Conservation (phyloP, 1,284 basidiomycete species). For the Ceratobasidium sp. region DNA sequence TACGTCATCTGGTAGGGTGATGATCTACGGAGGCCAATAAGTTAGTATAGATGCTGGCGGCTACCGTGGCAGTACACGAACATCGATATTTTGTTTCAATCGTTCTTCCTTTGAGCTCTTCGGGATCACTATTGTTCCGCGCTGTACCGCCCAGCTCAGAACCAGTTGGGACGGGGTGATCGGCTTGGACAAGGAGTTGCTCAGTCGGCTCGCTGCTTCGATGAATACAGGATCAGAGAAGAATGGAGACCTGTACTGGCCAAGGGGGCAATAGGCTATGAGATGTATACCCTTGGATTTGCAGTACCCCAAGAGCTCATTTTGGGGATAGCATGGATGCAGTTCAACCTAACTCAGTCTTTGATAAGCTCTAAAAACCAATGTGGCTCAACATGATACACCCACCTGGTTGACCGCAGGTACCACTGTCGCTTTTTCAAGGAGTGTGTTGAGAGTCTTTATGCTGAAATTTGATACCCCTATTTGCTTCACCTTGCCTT, state of each 20-base stretch:
- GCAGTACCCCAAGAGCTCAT: slow-evolving; percentile 64
- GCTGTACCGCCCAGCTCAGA: slow-evolving; percentile 60
- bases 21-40: slow-evolving; percentile 49
- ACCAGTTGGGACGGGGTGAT: slow-evolving; percentile 61
- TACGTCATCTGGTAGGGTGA: slow-evolving; percentile 53
- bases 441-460: slow-evolving; percentile 37
- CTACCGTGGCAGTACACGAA: slow-evolving; percentile 43
- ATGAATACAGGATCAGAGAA: slow-evolving; percentile 54
- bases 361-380: neutral
- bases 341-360: slow-evolving; percentile 54
- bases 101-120: slow-evolving; percentile 60
- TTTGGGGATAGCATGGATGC: slow-evolving; percentile 64
- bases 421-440: slow-evolving; percentile 48
- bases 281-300: slow-evolving; percentile 64
- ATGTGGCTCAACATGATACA: neutral
- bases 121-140: slow-evolving; percentile 56
- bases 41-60: slow-evolving; percentile 18
- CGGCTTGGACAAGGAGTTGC: slow-evolving; percentile 49
- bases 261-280: slow-evolving; percentile 73
- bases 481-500: slow-evolving; percentile 50
- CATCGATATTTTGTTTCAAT: slow-evolving; percentile 59
- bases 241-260: slow-evolving; percentile 54
- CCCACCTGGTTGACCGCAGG: slow-evolving; percentile 50
- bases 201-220: slow-evolving; percentile 53
- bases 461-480: slow-evolving; percentile 46